These are phyloP conservation scores for Chlorencoelia australis DNA, from an alignment of 2,329 filamentous ascomycete species.

Conservation along the genomic window DNA sequence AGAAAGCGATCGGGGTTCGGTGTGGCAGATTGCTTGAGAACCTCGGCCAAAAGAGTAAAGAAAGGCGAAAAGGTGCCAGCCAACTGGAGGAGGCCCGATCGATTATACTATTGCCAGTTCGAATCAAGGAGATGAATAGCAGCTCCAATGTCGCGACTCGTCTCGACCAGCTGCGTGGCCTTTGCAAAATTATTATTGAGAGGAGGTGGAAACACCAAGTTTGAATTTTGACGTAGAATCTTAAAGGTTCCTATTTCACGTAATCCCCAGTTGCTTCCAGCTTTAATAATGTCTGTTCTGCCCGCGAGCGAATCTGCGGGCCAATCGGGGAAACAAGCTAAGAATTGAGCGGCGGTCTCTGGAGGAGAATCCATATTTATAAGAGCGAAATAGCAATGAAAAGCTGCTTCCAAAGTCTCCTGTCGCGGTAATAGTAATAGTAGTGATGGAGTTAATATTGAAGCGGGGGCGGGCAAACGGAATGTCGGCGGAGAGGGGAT, in stretches of 20 bases:
- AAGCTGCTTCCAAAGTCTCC: too few species aligned
- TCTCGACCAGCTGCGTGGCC: neutral
- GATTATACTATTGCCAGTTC: neutral
- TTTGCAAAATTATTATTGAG: neutral
- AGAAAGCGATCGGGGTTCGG: neutral
- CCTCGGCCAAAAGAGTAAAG: neutral
- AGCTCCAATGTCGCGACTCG: neutral
- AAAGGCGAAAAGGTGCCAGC: neutral
- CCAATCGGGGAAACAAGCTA: too few species aligned
- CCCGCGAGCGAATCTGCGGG: too few species aligned
- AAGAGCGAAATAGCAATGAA: too few species aligned
- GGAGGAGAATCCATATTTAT: too few species aligned
- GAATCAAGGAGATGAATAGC: neutral
- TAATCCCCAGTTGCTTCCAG: constrained; percentile 4
- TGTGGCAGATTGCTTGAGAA: neutral
- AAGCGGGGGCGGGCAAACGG: too few species aligned
- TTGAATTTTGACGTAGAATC: neutral
- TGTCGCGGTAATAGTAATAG: too few species aligned
- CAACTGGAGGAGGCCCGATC: neutral
- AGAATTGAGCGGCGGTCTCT: too few species aligned
- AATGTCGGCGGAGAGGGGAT: too few species aligned
- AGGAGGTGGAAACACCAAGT: neutral
- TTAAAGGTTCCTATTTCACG: constrained; percentile 7
- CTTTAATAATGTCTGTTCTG: constrained; percentile 3
- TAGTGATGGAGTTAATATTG: too few species aligned